Evolutionary conservation across 306 rosid species (phyloP), one percentile per base, ranked within the genome.

Genomic region (Abrus pulchellus): DNA sequence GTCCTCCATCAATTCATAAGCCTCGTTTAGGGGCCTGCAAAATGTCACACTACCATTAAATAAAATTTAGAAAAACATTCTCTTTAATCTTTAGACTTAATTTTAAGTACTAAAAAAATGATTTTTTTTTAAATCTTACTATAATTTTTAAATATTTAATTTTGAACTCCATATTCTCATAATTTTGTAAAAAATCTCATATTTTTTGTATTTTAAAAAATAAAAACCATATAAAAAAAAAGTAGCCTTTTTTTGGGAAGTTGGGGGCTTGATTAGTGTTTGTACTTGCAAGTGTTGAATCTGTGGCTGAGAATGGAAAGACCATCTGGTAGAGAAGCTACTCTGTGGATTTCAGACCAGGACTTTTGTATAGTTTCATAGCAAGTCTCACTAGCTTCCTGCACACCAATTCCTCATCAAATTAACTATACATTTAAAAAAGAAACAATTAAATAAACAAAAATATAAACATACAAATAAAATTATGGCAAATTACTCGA

Each of bases 331-430:
- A 29, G 50, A 30, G 86, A 78, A 63, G 94, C 86, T 47, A 85
- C 80, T 28, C 61, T 64, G 56, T 76, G 85, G 7, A 91, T 91
- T 80, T 80, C 85, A 1, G 90, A 81, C 97, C 97, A 90, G 0
- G 94, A 92, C 1, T 84, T 77, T 5, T 5, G 43, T 29, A 92
- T 87, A 12, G 87, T 88, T 74, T 85, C 44, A 5, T 89, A 83
- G 78, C 97, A 91, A 79, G 75, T 89, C 81, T 89, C 88, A 72
- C 93, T 89, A 1, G 69, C 85, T 81, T 84, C 97, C 97, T 91
- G 78, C 83, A 75, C 3, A 2, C 4, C 11, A 72, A 1, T 7
- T 43, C 47, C 7, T 20, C 50, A 40, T 65, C 71, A 65, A 40
- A 14, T 40, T 65, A 65, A 63, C 66, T 0, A 8, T 36, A 4